Evolutionary conservation across 441 rosid genomes (phyloP), one percentile per base, ranked within the genome.

Genomic region (Lagerstroemia fauriei): DNA sequence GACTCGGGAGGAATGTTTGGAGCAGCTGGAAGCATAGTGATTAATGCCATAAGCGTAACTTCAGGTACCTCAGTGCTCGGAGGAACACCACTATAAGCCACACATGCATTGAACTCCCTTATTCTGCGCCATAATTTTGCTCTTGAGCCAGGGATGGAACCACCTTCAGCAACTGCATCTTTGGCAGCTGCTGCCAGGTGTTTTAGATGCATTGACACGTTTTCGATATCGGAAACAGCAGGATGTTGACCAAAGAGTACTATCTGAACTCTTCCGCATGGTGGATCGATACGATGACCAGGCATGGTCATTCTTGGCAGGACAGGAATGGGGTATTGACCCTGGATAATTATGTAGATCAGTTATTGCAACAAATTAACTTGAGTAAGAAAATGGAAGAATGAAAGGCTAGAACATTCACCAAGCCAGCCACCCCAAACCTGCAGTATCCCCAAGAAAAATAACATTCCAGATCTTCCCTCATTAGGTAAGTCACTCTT

Each of bases 101-200:
- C 83, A 84, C 96, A 94, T 31, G 99, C 99, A 90, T 97, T 97
- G 91, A 97, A 97, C 89, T 97, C 99, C 90, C 98, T 94, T 86
- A 97, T 94, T 88, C 99, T 92, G 76, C 99, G 99, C 99, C 99
- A 97, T 79, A 97, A 83, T 85, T 90, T 95, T 83, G 99, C 99
- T 89, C 98, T 92, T 81, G 96, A 92, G 85, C 99, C 99, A 83
- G 99, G 98, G 83, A 97, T 84, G 53, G 97, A 93, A 82, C 99
- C 99, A 87, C 99, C 95, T 90, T 97, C 99, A 74, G 95, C 93
- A 86, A 97, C 99, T 74, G 99, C 99, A 91, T 97, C 99, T 90
- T 93, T 97, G 81, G 99, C 99, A 85, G 99, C 94, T 75, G 93
- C 92, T 82, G 99, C 97, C 87, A 97, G 89, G 88, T 97, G 98